Conservation (phyloP, 768 basidiomycete species). For the Punctularia strigosozonata region DNA sequence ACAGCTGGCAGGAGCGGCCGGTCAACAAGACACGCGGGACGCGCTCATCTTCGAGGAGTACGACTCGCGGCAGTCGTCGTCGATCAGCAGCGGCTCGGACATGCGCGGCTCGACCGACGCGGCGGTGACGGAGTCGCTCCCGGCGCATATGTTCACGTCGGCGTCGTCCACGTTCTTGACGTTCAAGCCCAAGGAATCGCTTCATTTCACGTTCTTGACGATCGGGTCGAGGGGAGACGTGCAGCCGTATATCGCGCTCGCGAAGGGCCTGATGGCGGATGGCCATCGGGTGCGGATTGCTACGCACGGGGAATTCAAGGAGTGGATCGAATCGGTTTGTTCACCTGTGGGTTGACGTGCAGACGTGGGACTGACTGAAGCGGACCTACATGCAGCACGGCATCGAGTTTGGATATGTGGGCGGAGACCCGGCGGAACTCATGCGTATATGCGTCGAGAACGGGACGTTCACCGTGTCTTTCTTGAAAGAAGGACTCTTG, state of each 20-base stretch:
- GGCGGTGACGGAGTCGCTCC: constrained; percentile 55
- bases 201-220: constrained; percentile 90
- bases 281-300: constrained; percentile 88
- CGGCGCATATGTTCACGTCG: constrained; percentile 94
- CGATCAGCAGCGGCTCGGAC: too few relatives aligned
- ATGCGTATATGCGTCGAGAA: constrained; percentile 98
- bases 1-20: constrained; percentile 32
- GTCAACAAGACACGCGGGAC: constrained; percentile 38
- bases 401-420: constrained; percentile 91
- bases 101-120: too few relatives aligned
- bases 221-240: constrained; percentile 97
- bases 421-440: constrained; percentile 94
- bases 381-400: constrained; percentile 55
- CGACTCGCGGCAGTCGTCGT: constrained; percentile 34
- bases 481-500: constrained; percentile 79
- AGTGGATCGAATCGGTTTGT: constrained; percentile 89
- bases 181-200: constrained; percentile 78
- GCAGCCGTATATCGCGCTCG: constrained; percentile 94
- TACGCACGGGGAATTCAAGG: constrained; percentile 88
- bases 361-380: not conserved
- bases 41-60: constrained; percentile 81
- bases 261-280: constrained; percentile 82
- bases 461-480: constrained; percentile 92
- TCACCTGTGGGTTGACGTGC: not conserved
- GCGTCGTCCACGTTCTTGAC: constrained; percentile 94